Percentiles rank a stretch among this genome's conserved stretches.
phyloP scores from a whole-genome alignment of 73 alveolate genomes.

The Paramecium tetraurelia region DNA sequence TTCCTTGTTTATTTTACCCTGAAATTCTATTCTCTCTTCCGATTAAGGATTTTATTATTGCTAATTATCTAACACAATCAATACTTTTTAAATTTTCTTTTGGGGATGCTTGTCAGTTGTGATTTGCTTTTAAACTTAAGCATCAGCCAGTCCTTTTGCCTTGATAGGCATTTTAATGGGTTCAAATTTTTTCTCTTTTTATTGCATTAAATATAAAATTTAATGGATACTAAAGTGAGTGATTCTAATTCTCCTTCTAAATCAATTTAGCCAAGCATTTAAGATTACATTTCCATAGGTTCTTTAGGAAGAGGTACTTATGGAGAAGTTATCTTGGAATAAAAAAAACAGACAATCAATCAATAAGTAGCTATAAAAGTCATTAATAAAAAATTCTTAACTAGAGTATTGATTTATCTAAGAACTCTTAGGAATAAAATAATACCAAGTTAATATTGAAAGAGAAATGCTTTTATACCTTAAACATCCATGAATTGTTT shows the following conservation, averaged over 20 bases:
- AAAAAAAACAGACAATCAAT: background rate
- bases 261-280: background rate
- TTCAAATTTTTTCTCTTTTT: slow-evolving; percentile 38
- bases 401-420: background rate
- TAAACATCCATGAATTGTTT: slow-evolving; percentile 67
- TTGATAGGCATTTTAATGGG: slow-evolving; percentile 47
- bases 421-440: slow-evolving; percentile 12
- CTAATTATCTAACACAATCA: background rate
- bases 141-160: background rate
- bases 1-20: background rate
- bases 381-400: slow-evolving; percentile 10
- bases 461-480: slow-evolving; percentile 42
- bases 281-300: background rate
- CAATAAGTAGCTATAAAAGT: slow-evolving; percentile 42
- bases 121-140: background rate
- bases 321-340: slow-evolving; percentile 47
- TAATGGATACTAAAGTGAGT: background rate
- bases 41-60: background rate
- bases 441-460: slow-evolving; percentile 54
- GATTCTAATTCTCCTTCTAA: background rate
- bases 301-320: slow-evolving; percentile 52
- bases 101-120: background rate
- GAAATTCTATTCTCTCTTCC: slow-evolving; percentile 10
- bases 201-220: background rate
- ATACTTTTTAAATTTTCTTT: background rate